Evolutionary conservation across 768 basidiomycete species (phyloP).

Genomic region (Podaxis sp.): DNA sequence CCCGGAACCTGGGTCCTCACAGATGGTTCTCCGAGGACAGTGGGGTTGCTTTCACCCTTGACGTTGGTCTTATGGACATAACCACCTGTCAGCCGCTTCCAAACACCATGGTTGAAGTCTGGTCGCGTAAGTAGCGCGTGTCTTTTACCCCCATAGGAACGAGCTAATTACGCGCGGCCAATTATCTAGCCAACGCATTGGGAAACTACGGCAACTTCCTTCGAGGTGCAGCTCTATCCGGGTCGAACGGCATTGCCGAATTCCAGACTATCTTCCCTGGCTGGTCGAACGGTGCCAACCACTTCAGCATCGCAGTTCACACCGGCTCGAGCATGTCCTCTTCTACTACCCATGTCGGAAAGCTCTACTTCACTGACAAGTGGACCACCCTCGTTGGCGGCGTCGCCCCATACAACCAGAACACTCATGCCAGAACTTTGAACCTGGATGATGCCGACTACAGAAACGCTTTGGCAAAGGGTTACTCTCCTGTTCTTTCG

Average conservation of each 20-base stretch:
- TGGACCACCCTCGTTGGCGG: conserved; percentile 32
- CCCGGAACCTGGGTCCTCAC: neutral
- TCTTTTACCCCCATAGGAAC: neutral
- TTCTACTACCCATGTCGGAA: conserved; percentile 32
- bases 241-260: conserved; percentile 37
- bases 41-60: conserved; percentile 35
- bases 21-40: conserved; percentile 17
- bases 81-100: conserved; percentile 39
- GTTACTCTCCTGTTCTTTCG: conserved; percentile 30
- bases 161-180: neutral
- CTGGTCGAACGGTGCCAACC: conserved; percentile 33
- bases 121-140: conserved; percentile 24
- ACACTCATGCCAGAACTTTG: conserved; percentile 26
- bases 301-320: conserved; percentile 37
- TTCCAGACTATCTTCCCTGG: conserved; percentile 38
- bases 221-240: conserved; percentile 34
- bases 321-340: conserved; percentile 27
- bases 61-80: conserved; percentile 38
- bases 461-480: conserved; percentile 22
- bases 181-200: conserved; percentile 31
- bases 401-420: conserved; percentile 29
- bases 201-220: conserved; percentile 36
- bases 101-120: conserved; percentile 40
- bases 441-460: conserved; percentile 33
- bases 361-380: conserved; percentile 38